These are phyloP conservation scores for Phyllosticta citrichinensis DNA, from an alignment of 2,329 filamentous ascomycete genomes.

Conservation along the genomic window DNA sequence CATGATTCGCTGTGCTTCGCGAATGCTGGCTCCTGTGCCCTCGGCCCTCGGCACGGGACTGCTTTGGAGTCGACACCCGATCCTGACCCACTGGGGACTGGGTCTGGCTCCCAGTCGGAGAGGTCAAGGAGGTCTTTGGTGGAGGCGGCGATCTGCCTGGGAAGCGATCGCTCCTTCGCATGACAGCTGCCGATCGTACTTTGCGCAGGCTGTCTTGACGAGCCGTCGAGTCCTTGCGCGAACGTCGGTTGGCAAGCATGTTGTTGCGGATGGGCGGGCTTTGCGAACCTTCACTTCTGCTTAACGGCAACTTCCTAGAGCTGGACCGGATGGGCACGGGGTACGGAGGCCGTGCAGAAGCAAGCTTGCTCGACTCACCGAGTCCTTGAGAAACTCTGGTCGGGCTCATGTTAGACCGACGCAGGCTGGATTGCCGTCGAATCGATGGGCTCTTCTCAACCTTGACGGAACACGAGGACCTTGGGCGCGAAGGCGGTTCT, in stretches of 20 bases:
- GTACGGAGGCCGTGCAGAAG: slow-evolving; percentile 57
- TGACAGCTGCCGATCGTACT: slow-evolving; percentile 68
- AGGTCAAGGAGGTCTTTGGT: slow-evolving; percentile 2
- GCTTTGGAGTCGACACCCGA: background rate
- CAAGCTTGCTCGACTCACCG: slow-evolving; percentile 36
- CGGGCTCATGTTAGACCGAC: slow-evolving; percentile 66
- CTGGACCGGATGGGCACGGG: slow-evolving; percentile 85
- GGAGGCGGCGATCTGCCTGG: slow-evolving; percentile 43
- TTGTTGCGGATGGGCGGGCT: slow-evolving; percentile 59
- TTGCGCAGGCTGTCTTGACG: slow-evolving; percentile 63
- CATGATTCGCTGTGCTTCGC: slow-evolving; percentile 23
- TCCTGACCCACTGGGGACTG: background rate
- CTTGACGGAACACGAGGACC: slow-evolving; percentile 25
- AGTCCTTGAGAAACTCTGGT: slow-evolving; percentile 33
- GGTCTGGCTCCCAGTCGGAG: slow-evolving; percentile 23
- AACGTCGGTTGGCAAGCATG: slow-evolving; percentile 26
- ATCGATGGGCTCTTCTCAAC: slow-evolving; percentile 22
- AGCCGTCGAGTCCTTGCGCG: slow-evolving; percentile 34
- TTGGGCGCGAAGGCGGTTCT: slow-evolving; percentile 21
- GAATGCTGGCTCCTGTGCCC: slow-evolving; percentile 45
- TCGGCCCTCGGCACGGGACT: slow-evolving; percentile 32
- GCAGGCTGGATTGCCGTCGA: slow-evolving; percentile 50
- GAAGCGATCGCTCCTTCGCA: slow-evolving; percentile 57
- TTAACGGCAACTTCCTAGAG: slow-evolving; percentile 62
- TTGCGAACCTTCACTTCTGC: slow-evolving; percentile 62